Evolutionary conservation across 805 yeast genomes (phyloP), one percentile per base, ranked within the genome.

Genomic region (Candida pseudofarinosa): DNA sequence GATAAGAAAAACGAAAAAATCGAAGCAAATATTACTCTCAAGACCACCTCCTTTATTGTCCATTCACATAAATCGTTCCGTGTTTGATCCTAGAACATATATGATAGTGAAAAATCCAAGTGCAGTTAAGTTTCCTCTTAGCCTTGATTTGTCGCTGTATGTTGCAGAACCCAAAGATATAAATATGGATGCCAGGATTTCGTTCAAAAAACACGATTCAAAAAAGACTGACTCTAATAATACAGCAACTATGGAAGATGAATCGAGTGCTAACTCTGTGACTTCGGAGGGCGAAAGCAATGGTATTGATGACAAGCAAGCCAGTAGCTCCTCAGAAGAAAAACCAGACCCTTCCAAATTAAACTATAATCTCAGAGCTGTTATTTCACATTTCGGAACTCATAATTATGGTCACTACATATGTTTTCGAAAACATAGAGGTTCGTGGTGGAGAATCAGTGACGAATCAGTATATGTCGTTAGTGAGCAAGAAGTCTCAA

Each of bases 381-480:
- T 87, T 1, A 86, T 91, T 36, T 82, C 91, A 1, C 99, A 91
- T 62, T 90, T 84, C 60, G 99, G 99, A 38, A 85, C 96, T 1
- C 97, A 93, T 54, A 89, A 91, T 54, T 93, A 88, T 59, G 99
- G 99, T n/a, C 99, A 91, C 62, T 91, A 91, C 59, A 86, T 91
- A 47, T 88, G 95, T 34, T 91, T 78, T 66, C 79, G 97, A 56
- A 83, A 80, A 55, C 76, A 69, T 44, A 77, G 95, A 51, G 93
- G 90, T 2, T 74, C 80, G 8, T 91, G 99, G 99, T 90, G 97
- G 96, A 78, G 96, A 59, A 83, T 90, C 15, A 84, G 93, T 53
- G 99, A 93, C 62, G 96, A 89, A 57, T 80, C 82, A 2, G 95
- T 90, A 2, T 80, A 88, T 46, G 74, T 86, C 26, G 88, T 88